Conservation (phyloP, 1,284 basidiomycete species). For the Sanghuangporus sanghuang region DNA sequence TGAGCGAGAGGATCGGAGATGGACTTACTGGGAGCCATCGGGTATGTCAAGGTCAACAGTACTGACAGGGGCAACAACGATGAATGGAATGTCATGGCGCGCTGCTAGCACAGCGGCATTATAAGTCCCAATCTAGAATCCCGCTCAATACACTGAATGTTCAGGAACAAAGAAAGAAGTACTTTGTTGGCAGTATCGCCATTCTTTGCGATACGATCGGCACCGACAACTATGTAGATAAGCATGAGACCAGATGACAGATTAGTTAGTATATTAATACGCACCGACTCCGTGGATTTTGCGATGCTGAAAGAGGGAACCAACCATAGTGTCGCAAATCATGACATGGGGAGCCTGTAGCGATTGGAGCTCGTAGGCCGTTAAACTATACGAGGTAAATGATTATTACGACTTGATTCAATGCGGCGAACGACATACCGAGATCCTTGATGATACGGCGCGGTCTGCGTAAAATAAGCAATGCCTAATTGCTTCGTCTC, state of each 20-base stretch:
- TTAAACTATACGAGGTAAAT: constrained; percentile 47
- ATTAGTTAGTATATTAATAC: constrained; percentile 25
- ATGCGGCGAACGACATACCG: constrained; percentile 35
- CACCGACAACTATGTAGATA: constrained; percentile 59
- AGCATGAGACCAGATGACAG: background rate
- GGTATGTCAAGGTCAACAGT: constrained; percentile 80
- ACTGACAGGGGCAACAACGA: constrained; percentile 86
- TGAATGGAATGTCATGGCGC: constrained; percentile 80
- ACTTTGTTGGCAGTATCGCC: constrained; percentile 95
- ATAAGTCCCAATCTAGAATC: constrained; percentile 76
- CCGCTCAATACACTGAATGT: constrained; percentile 4
- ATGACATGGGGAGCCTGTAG: constrained; percentile 83
- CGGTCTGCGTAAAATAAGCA: constrained; percentile 88
- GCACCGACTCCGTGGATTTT: constrained; percentile 82
- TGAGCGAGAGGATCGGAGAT: background rate
- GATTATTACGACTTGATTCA: background rate
- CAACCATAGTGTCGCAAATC: constrained; percentile 95
- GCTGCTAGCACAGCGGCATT: constrained; percentile 86
- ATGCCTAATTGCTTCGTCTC: constrained; percentile 70
- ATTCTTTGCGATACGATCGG: constrained; percentile 82
- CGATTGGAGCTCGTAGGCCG: constrained; percentile 80
- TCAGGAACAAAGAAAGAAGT: constrained; percentile 16
- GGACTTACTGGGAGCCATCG: constrained; percentile 62
- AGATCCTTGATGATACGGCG: constrained; percentile 90
- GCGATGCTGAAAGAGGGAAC: constrained; percentile 84